phyloP scores from a whole-genome alignment of 257 asterid species.

The Solanum chiquidenum region DNA sequence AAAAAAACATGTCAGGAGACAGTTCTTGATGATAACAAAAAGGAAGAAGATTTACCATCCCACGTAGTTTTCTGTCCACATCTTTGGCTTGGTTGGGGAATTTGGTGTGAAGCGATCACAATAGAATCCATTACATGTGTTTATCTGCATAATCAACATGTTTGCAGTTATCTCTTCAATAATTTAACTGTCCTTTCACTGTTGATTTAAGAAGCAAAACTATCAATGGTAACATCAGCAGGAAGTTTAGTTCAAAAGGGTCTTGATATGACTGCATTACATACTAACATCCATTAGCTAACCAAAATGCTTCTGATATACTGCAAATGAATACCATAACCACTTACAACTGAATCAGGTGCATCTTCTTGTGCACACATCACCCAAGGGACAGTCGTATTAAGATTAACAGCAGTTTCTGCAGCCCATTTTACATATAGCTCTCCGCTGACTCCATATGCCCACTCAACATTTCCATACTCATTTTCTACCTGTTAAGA shows the following conservation, averaged over 20 bases:
- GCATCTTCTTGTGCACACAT: slow-evolving; percentile 71
- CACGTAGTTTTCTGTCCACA: slow-evolving; percentile 80
- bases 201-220: not conserved
- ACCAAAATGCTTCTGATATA: not conserved
- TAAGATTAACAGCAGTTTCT: slow-evolving; percentile 55
- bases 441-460: slow-evolving; percentile 55
- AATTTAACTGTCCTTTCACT: not conserved
- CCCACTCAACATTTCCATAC: slow-evolving; percentile 64
- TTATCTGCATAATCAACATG: slow-evolving; percentile 44
- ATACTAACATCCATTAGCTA: not conserved
- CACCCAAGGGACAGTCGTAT: slow-evolving; percentile 80
- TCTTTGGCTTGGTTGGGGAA: slow-evolving; percentile 57
- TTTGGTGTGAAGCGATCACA: slow-evolving; percentile 69
- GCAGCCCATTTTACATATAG: slow-evolving; percentile 78
- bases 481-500: slow-evolving; percentile 63
- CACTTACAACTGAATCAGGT: slow-evolving; percentile 65
- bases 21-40: not conserved
- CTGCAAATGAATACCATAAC: not conserved
- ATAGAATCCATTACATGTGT: slow-evolving; percentile 75
- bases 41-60: slow-evolving; percentile 47
- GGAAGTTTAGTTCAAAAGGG: not conserved
- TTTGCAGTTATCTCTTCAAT: not conserved
- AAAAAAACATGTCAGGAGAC: not conserved
- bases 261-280: not conserved
- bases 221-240: not conserved